A percentile compares a stretch with the other conserved stretches of the same genome.
Evolutionary conservation across 441 rosid species (phyloP).

Genomic region (Lepidium campestre): DNA sequence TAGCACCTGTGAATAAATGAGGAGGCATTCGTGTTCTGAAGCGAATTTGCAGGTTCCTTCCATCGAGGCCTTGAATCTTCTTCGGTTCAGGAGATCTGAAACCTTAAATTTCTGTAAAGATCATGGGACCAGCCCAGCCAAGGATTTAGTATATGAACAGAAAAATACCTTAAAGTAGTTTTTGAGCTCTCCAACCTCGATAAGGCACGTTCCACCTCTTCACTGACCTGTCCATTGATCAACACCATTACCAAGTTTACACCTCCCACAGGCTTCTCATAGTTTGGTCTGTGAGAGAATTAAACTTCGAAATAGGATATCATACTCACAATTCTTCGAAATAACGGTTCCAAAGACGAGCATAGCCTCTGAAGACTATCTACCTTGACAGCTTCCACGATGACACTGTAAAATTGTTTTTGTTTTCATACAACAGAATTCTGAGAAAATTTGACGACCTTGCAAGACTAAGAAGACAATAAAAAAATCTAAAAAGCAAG

Average conservation of each 20-base stretch:
- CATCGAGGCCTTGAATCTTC: conserved; percentile 58
- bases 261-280: background rate
- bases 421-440: background rate
- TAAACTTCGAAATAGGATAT: background rate
- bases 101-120: background rate
- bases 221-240: conserved; percentile 61
- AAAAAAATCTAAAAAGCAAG: background rate
- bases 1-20: conserved; percentile 91
- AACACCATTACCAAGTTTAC: conserved; percentile 10
- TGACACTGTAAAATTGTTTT: conserved; percentile 55
- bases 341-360: conserved; percentile 92
- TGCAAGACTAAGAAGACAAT: background rate
- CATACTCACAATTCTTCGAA: conserved; percentile 82
- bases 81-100: conserved; percentile 50
- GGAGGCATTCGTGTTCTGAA: conserved; percentile 87
- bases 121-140: conserved; percentile 5
- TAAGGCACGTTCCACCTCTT: conserved; percentile 93
- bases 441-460: conserved; percentile 15
- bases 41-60: conserved; percentile 61
- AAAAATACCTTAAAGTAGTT: conserved; percentile 52
- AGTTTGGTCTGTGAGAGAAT: background rate
- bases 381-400: conserved; percentile 94
- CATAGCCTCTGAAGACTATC: conserved; percentile 90
- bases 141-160: background rate
- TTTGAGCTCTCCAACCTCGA: conserved; percentile 59